Evolutionary conservation across 768 basidiomycete genomes (phyloP), one percentile per base, ranked within the genome.

Genomic region (Russula lepida): DNA sequence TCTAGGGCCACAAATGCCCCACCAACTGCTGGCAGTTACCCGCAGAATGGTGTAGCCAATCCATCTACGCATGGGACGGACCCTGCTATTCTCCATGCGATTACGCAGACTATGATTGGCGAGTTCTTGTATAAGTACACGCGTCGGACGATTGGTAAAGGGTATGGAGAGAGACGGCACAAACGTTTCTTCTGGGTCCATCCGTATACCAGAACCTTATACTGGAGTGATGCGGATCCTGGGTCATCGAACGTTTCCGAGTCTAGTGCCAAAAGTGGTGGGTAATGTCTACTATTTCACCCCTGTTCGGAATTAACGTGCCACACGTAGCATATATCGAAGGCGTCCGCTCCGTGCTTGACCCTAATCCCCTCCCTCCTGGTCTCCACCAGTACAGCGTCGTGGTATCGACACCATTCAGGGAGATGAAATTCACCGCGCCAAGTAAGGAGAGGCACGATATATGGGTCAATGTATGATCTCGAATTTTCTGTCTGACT

Each of bases 101-200:
- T 98, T 67, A 99, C 97, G 17, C 95, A 98, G 78, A 97, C 95
- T 25, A 99, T 99, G 97, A 98, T 98, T 66, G 95, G 97, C 53
- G 95, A 98, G 78, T 98, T 94, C 75, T 73, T 99, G 76, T 92
- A 90, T 81, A 98, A 98, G 78, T 98, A 99, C 74, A 98, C 95
- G 9, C 81, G 95, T 54, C 82, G 84, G 59, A 75, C 89, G 19
- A 84, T 98, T 68, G 92, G 94, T 25, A 95, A 90, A 73, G 94
- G 92, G 13, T 82, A 93, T 71, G 91, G 91, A 23, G 88, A 92
- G 71, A 86, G 84, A 71, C 78, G 95, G 54, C 97, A 99, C 74
- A 86, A 84, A 72, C 81, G 97, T 39, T 99, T 94, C 84, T 97
- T 98, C 81, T 99, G 97, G 97, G 86, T 99, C n/a, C 95, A 98